Conservation (phyloP, 306 rosid species). For the Quercus gilva region DNA sequence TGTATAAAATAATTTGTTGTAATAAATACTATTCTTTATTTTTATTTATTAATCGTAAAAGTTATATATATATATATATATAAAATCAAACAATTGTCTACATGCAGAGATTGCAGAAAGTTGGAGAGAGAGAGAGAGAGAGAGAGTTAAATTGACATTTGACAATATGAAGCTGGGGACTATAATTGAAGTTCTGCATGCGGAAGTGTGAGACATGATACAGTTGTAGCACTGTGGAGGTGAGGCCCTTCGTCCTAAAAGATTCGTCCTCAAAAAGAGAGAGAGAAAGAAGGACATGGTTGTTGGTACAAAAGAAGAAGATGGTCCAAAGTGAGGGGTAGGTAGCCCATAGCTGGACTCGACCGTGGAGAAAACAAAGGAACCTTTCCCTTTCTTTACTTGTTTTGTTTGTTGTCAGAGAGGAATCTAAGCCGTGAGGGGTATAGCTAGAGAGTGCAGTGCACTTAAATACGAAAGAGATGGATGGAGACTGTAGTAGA, state of each 20-base stretch:
- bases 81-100: neutral
- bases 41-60: too few relatives aligned
- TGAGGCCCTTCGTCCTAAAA: conserved; percentile 28
- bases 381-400: conserved; percentile 31
- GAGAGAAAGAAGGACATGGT: neutral
- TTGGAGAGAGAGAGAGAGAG: neutral
- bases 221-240: conserved; percentile 6
- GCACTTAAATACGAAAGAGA: conserved; percentile 22
- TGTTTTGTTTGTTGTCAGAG: conserved; percentile 30
- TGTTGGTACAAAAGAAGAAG: conserved; percentile 4
- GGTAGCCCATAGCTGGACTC: conserved; percentile 28
- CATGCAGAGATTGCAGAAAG: neutral
- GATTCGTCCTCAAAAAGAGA: conserved; percentile 34
- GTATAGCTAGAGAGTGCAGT: conserved; percentile 17
- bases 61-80: too few relatives aligned
- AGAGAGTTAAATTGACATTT: neutral
- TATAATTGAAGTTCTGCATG: neutral
- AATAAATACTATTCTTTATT: too few relatives aligned
- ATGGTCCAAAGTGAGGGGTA: conserved; percentile 28
- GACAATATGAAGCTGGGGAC: neutral
- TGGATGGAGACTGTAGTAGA: conserved; percentile 6
- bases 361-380: conserved; percentile 29
- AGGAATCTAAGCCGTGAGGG: conserved; percentile 40
- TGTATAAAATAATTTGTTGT: too few relatives aligned
- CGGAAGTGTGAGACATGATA: neutral